Base-by-base conservation (phyloP, 768 basidiomycete species). In the Roridomyces roridus region DNA sequence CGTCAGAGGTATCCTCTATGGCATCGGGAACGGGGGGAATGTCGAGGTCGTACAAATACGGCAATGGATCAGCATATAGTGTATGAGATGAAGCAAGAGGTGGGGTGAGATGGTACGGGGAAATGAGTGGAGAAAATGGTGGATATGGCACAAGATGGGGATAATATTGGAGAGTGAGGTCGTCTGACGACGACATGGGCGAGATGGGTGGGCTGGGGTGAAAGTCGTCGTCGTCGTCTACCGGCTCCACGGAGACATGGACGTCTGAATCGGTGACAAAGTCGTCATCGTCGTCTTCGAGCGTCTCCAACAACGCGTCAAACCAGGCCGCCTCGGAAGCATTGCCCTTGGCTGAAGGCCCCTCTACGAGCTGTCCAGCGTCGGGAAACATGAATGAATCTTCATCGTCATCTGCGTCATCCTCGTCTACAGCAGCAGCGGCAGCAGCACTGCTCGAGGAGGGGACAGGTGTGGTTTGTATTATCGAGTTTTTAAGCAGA, bases 331-430 rank as follows among this genome's bases (percentile, higher is more conserved):
- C 85, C 72, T 94, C 91, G 17, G 87, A 86, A 62, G 77, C 75
- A 60, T 75, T 76, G 58, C 65, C 66, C 64, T 74, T 71, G 48
- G 77, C 51, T 39, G 68, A 57, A 57, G 62, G 70, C 58, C 72
- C 63, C 46, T 69, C 67, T 63, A 81, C 76, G 60, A 87, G 75
- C 57, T 83, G 80, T 70, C 81, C 83, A 54, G 84, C 87, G 70
- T 91, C 90, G 29, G 92, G 91, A 65, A 91, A 92, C 81, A 92
- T 84, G 79, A 92, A 92, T 25, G 86, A 77, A 72, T 89, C 86
- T 61, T 75, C 74, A 65, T 85, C 86, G 57, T 84, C 83, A 58
- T 86, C 85, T 56, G 76, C 75, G 45, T 74, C 75, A 36, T 77
- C 76, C 39, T 81, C 81, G 53, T 74, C 79, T 60, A 64, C 52